Conservation (phyloP, 1,284 basidiomycete species). For the Sporisorium graminicola region DNA sequence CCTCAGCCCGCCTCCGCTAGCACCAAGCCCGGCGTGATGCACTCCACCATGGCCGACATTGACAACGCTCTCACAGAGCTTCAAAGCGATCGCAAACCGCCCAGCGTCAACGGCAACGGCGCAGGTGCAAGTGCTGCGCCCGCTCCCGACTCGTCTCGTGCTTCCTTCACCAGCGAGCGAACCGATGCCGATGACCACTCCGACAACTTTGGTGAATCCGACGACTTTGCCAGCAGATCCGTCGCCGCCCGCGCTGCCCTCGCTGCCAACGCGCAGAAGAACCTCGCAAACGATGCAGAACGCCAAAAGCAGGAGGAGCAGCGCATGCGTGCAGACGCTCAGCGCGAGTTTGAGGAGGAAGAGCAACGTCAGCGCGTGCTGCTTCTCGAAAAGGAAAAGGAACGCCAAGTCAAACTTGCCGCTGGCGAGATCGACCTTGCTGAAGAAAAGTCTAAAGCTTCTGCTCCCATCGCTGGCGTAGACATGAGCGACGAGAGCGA, state of each 20-base stretch:
- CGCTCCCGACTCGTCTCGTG: conserved; percentile 31
- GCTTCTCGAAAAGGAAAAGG: conserved; percentile 54
- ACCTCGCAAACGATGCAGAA: conserved; percentile 52
- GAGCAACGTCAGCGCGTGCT: conserved; percentile 58
- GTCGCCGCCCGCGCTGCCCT: conserved; percentile 65
- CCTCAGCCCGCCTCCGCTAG: conserved; percentile 23
- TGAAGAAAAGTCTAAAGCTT: conserved; percentile 46
- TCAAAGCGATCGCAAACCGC: conserved; percentile 38
- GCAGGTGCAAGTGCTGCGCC: neutral
- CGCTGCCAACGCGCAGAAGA: conserved; percentile 64
- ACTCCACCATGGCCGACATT: conserved; percentile 68
- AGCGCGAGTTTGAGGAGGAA: conserved; percentile 61
- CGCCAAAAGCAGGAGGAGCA: conserved; percentile 54
- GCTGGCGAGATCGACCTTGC: conserved; percentile 42
- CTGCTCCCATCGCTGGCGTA: conserved; percentile 62
- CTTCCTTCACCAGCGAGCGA: conserved; percentile 54
- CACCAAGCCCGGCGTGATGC: conserved; percentile 58
- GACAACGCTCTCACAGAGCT: conserved; percentile 67
- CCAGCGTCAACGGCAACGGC: conserved; percentile 13
- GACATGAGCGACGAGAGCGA: conserved; percentile 68
- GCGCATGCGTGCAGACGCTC: conserved; percentile 51
- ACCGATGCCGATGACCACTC: conserved; percentile 51
- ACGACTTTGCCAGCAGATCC: conserved; percentile 48
- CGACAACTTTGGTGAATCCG: conserved; percentile 48
- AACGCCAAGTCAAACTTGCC: conserved; percentile 51